Evolutionary conservation across 805 yeast genomes (phyloP).

Genomic region (Lachancea meyersii): DNA sequence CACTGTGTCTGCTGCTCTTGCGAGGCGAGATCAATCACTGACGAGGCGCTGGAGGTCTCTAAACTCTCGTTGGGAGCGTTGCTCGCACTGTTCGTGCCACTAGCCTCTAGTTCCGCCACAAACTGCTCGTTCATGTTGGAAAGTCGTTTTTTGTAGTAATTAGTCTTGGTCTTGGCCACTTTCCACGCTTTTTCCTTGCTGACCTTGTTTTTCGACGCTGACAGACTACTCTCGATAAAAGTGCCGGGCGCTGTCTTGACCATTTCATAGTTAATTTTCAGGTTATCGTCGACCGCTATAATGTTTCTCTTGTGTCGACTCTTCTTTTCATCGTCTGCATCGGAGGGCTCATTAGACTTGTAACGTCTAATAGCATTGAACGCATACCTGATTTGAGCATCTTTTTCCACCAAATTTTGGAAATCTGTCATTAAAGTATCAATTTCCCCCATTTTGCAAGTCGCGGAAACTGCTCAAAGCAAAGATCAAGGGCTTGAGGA

Average conservation of each 20-base stretch:
- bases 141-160: slow-evolving; percentile 23
- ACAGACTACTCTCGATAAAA: slow-evolving; percentile 9
- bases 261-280: slow-evolving; percentile 32
- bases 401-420: slow-evolving; percentile 8
- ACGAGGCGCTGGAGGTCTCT: slow-evolving; percentile 5
- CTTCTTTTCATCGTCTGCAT: slow-evolving; percentile 10
- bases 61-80: background rate
- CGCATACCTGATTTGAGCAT: slow-evolving; percentile 14
- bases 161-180: slow-evolving; percentile 12
- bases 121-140: slow-evolving; percentile 28
- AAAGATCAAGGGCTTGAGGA: background rate
- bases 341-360: slow-evolving; percentile 5
- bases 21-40: background rate
- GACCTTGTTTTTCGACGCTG: slow-evolving; percentile 5
- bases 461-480: background rate
- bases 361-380: slow-evolving; percentile 12
- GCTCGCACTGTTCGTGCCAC: background rate
- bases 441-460: background rate
- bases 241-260: slow-evolving; percentile 31
- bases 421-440: slow-evolving; percentile 5
- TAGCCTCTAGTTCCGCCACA: slow-evolving; percentile 8
- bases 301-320: slow-evolving; percentile 26
- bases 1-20: slow-evolving; percentile 9
- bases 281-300: slow-evolving; percentile 29
- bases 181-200: slow-evolving; percentile 7